A percentile compares a stretch with the other conserved stretches of the same genome.
These are phyloP conservation scores for Apiospora malaysiana DNA, from an alignment of 2,329 filamentous ascomycete species.

Conservation along the genomic window DNA sequence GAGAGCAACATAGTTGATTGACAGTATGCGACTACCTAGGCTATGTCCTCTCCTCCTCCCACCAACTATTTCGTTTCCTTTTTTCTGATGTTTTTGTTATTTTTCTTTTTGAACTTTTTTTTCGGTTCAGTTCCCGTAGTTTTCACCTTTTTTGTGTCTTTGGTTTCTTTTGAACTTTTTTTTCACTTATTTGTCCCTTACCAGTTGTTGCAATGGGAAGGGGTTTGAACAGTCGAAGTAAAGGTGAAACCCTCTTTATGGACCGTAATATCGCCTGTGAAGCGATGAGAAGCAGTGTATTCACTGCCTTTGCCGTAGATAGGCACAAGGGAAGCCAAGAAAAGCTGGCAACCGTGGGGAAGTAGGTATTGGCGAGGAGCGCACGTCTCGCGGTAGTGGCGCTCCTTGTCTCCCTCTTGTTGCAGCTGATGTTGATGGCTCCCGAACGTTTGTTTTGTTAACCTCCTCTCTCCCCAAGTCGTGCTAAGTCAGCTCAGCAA, in stretches of 20 bases:
- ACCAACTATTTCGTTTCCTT: no score
- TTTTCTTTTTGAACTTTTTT: no score
- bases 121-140: no score
- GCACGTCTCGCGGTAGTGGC: background rate
- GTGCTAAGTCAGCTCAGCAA: no score
- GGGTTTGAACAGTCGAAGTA: background rate
- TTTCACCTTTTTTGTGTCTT: no score
- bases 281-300: background rate
- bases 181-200: background rate
- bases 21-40: no score
- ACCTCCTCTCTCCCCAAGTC: no score
- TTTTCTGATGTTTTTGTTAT: no score
- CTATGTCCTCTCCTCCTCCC: no score
- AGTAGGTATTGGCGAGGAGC: rapidly evolving
- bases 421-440: background rate
- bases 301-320: background rate
- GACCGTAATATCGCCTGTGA: background rate
- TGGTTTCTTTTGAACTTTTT: no score
- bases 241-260: background rate
- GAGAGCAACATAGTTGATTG: no score
- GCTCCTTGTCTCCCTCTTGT: background rate
- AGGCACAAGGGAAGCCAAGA: background rate
- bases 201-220: background rate
- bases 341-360: background rate
- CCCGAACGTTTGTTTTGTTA: no score